Evolutionary conservation across 192 early-diverging fungal species (phyloP), one percentile per base, ranked within the genome.

Genomic region (Entomortierella parvispora): DNA sequence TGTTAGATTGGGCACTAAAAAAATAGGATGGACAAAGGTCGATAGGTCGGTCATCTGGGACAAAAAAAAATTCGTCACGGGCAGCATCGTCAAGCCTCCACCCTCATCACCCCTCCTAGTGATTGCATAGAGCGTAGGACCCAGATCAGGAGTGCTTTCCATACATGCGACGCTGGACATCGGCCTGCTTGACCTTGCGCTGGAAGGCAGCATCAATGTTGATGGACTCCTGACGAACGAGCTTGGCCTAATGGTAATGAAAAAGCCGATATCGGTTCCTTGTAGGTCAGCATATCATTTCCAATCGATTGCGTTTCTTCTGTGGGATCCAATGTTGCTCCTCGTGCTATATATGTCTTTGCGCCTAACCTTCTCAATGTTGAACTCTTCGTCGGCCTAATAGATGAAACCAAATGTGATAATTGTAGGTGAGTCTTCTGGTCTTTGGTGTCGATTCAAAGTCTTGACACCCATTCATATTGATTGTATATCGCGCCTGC

Each of bases 381-480:
- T 99, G 89, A 98, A 99, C 75, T 99, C 97, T 69, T 99, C 97
- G 81, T 99, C 96, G 54, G 97, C 97, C 92, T 94, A 69, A 20
- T 34, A 53, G n/a, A 69, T 2, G 29, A 61, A 31, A 26, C 11
- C 22, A 45, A 49, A 32, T 22, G 8, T n/a, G 47, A 2, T 53
- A 47, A 54, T 48, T 28, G 9, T 29, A 4, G 45, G 4, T 47
- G 4, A 14, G 42, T 25, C 9, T 50, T n/a, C 0, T 44, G 58
- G 4, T 33, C 11, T 49, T 50, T 6, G 10, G 25, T 7, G 17
- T 18, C 25, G 0, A 61, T 18, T 15, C 31, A 33, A 3, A 9
- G 20, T 62, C 10, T 37, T 26, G 58, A 28, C 2, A 40, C 11
- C 15, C 17, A 72, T 14, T 20, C 17, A 17, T 20, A 31, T 32